Percentiles rank a stretch among this genome's conserved stretches.
These are phyloP conservation scores for Wickerhamiella slavikovae DNA, from an alignment of 805 yeast genomes.

Conservation along the genomic window DNA sequence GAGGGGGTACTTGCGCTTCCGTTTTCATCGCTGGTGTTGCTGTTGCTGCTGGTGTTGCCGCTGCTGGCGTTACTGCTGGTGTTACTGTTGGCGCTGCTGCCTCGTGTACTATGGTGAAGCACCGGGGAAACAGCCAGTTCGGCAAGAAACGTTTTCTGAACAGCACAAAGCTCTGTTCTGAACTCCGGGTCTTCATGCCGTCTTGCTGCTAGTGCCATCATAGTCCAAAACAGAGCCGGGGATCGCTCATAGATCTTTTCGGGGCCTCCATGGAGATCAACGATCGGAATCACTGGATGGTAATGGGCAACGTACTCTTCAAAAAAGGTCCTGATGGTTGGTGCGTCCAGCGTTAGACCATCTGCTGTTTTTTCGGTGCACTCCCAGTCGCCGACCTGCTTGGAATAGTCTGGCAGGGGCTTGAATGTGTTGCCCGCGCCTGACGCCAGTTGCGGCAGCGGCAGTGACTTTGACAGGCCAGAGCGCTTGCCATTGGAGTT, in stretches of 20 bases:
- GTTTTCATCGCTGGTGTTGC: conserved; percentile 42
- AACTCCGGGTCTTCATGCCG: conserved; percentile 27
- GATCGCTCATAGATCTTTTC: conserved; percentile 60
- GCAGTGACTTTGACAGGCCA: conserved; percentile 5
- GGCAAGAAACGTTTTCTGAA: conserved; percentile 57
- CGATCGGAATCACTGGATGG: conserved; percentile 75
- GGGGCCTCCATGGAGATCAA: conserved; percentile 64
- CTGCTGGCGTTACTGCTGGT: too few species aligned
- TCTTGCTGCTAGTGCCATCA: conserved; percentile 67
- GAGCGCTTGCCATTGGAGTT: too few species aligned
- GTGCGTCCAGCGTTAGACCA: conserved; percentile 37
- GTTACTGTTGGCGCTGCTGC: too few species aligned
- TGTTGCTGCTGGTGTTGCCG: too few species aligned
- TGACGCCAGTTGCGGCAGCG: neutral
- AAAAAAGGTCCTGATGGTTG: conserved; percentile 41
- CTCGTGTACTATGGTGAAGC: conserved; percentile 40
- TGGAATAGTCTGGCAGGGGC: conserved; percentile 1
- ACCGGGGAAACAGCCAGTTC: conserved; percentile 84
- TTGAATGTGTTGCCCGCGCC: too few species aligned
- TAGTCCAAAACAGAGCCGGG: conserved; percentile 86
- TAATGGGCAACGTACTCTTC: conserved; percentile 54
- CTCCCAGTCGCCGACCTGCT: conserved; percentile 7
- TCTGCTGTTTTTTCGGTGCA: conserved; percentile 60
- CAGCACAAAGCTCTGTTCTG: conserved; percentile 42
- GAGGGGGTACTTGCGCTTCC: conserved; percentile 30